Conservation (phyloP, 345 rosid species). For the Acer negundo region DNA sequence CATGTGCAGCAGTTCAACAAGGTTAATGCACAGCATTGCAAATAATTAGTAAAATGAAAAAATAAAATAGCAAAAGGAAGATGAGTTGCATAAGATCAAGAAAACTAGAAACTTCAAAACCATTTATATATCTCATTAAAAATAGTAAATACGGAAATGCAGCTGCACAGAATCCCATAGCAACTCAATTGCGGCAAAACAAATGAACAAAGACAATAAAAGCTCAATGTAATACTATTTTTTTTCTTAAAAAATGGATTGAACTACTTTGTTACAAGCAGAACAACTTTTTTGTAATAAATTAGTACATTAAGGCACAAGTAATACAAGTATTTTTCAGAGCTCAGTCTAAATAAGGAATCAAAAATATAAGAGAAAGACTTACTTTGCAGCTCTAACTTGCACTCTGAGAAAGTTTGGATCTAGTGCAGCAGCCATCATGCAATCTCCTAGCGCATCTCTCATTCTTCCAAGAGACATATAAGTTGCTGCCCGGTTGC, state of each 20-base stretch:
- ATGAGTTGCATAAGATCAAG: not conserved
- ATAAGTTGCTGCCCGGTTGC: conserved; percentile 92
- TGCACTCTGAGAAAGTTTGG: conserved; percentile 81
- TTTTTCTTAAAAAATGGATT: not conserved
- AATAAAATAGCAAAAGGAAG: not conserved
- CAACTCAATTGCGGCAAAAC: conserved; percentile 1
- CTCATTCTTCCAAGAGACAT: conserved; percentile 91
- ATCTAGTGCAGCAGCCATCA: conserved; percentile 77
- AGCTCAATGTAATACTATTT: not conserved
- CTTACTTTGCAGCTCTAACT: conserved; percentile 93
- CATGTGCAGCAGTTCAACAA: not conserved
- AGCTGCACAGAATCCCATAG: not conserved
- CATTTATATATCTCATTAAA: not conserved
- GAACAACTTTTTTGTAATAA: not conserved
- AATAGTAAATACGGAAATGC: not conserved
- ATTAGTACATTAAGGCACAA: not conserved
- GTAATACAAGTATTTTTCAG: not conserved
- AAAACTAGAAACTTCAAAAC: conserved; percentile 7
- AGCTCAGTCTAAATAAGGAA: not conserved
- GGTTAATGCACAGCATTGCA: not conserved
- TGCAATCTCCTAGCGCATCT: conserved; percentile 87
- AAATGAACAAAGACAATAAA: not conserved
- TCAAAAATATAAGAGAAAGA: conserved; percentile 22
- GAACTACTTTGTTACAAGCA: not conserved
- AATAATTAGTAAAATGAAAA: not conserved